Conservation (phyloP, 495 filamentous ascomycete genomes). For the Podospora appendiculata region DNA sequence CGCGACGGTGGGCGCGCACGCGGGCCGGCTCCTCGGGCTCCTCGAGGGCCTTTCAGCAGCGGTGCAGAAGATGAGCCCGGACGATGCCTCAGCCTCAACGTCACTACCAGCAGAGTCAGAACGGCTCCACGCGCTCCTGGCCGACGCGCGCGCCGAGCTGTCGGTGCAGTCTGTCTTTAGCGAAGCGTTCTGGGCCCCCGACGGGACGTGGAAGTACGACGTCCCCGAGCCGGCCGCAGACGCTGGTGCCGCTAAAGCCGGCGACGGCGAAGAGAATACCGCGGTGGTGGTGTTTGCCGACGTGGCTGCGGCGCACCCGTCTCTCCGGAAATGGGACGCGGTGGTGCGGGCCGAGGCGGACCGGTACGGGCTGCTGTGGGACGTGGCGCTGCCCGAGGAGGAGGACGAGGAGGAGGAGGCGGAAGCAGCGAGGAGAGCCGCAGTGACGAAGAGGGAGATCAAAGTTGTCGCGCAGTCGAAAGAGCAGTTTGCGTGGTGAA, state of each 20-base stretch:
- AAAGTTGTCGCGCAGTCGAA: background rate
- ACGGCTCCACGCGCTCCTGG: slow-evolving; percentile 32
- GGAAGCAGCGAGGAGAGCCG: background rate
- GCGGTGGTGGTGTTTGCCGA: slow-evolving; percentile 37
- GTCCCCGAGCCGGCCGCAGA: slow-evolving; percentile 24
- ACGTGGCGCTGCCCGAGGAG: slow-evolving; percentile 17
- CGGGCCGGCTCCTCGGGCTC: slow-evolving; percentile 62
- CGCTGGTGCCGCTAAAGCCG: slow-evolving; percentile 14
- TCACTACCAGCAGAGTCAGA: slow-evolving; percentile 7
- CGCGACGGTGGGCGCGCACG: slow-evolving; percentile 63
- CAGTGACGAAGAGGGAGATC: slow-evolving; percentile 3
- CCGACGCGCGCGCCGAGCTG: slow-evolving; percentile 52
- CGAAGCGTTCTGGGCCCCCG: slow-evolving; percentile 47
- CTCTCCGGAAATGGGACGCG: slow-evolving; percentile 47
- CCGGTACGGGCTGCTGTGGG: slow-evolving; percentile 34
- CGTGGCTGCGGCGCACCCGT: slow-evolving; percentile 52
- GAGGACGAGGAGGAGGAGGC: slow-evolving; percentile 2
- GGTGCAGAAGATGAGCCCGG: background rate
- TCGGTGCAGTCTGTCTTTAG: slow-evolving; percentile 56
- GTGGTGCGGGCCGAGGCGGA: slow-evolving; percentile 34
- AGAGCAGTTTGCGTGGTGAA: slow-evolving; percentile 18
- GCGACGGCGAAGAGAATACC: slow-evolving; percentile 14
- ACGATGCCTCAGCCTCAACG: background rate
- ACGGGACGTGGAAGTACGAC: slow-evolving; percentile 57
- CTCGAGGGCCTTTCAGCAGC: slow-evolving; percentile 55